Evolutionary conservation across 306 rosid species (phyloP).

Genomic region (Prunus fruticosa): DNA sequence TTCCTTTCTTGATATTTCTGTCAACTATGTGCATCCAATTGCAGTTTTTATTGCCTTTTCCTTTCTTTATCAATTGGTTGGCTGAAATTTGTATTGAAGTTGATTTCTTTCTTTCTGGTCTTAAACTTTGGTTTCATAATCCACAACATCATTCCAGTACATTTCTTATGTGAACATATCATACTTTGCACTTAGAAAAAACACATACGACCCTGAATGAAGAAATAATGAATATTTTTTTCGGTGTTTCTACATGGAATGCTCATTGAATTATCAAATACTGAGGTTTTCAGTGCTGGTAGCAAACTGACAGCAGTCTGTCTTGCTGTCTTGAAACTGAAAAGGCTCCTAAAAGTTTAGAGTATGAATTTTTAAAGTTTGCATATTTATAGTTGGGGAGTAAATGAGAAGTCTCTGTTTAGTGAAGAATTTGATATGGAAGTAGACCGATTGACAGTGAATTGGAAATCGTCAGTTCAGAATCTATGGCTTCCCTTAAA

Average conservation of each 20-base stretch:
- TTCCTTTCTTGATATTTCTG: not conserved
- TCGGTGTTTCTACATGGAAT: too few species aligned
- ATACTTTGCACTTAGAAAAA: not conserved
- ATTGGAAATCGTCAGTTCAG: not conserved
- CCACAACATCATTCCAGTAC: not conserved
- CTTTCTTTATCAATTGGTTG: not conserved
- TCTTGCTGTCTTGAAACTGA: conserved; percentile 1
- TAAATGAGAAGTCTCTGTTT: not conserved
- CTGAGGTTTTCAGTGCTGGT: not conserved
- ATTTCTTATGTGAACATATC: not conserved
- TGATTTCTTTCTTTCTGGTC: not conserved
- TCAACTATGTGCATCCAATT: not conserved
- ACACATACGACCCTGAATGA: not conserved
- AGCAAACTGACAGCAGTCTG: not conserved
- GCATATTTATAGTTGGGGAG: not conserved
- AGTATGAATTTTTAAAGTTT: too few species aligned
- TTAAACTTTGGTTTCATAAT: not conserved
- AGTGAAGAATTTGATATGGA: not conserved
- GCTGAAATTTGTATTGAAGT: not conserved
- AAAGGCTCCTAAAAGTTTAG: not conserved
- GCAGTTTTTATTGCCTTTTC: not conserved
- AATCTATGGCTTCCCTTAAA: not conserved
- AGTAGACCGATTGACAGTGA: not conserved
- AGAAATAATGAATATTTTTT: not conserved
- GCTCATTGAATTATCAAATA: conserved; percentile 2